phyloP scores from a whole-genome alignment of 371 early-diverging fungal species.

The Amoeboaphelidium protococcarum region DNA sequence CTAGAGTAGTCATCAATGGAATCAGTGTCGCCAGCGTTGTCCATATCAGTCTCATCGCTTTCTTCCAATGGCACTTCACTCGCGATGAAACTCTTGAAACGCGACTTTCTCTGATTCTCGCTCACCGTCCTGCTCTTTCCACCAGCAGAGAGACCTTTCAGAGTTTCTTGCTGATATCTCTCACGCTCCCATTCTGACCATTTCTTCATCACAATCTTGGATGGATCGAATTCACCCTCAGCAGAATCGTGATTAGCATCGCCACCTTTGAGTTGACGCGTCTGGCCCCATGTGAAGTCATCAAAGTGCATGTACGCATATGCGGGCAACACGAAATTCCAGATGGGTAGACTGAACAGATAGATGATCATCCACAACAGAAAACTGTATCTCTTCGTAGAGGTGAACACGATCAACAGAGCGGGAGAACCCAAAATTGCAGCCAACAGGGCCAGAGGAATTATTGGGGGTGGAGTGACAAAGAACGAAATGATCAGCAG shows the following conservation, averaged over 20 bases:
- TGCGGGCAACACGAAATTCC: constrained; percentile 13
- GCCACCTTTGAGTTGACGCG: constrained; percentile 16
- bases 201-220: not conserved
- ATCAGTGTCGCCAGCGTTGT: too few relatives aligned
- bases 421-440: constrained; percentile 8
- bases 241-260: constrained; percentile 4
- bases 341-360: constrained; percentile 7
- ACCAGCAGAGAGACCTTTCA: not conserved
- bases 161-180: not conserved
- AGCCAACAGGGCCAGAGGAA: constrained; percentile 10
- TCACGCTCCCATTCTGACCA: not conserved
- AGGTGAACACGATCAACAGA: not conserved
- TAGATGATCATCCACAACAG: constrained; percentile 17
- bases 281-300: constrained; percentile 23
- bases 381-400: constrained; percentile 6
- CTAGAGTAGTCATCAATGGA: too few relatives aligned
- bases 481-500: constrained; percentile 35
- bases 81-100: too few relatives aligned
- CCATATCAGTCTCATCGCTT: too few relatives aligned
- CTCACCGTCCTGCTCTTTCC: too few relatives aligned
- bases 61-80: too few relatives aligned
- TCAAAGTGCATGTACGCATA: constrained; percentile 26
- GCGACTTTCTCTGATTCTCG: too few relatives aligned
- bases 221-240: not conserved
- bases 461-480: constrained; percentile 10